Evolutionary conservation across 495 filamentous ascomycete species (phyloP), one percentile per base, ranked within the genome.

Genomic region (Xylaria curta): DNA sequence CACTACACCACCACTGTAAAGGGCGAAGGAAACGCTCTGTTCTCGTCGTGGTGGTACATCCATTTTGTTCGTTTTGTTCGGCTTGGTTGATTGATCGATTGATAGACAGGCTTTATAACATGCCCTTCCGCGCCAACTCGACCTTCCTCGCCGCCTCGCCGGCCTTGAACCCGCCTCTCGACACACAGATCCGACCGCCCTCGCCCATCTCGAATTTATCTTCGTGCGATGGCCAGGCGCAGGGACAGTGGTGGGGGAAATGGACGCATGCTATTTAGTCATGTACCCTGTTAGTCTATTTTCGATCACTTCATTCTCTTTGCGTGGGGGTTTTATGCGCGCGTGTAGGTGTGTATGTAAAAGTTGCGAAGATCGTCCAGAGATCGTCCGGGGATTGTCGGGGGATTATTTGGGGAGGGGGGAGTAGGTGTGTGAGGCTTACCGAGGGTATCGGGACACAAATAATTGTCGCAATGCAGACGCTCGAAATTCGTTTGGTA

Each of bases 181-280:
- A 93, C 4, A 92, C 86, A 80, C 94, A 98, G 73, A 95, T 83
- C 17, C 92, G 86, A 75, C 90, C 92, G 12, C 94, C 94, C 15
- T 95, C 92, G 19, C 89, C 92, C 44, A 96, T 82, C 81, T 98
- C 94, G 66, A 95, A 88, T 76, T 98, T 98, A 76, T 98, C 94
- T 78, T 97, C 92, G 58, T 92, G 86, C 19, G 84, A 82, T 8
- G 93, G 91, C 83, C 92, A 94, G 3, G 93, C 85, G 81, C 94
- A 98, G 8, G 94, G 94, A 79, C 94, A 98, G 82, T 98, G 94
- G 81, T 97, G 94, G 9, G 94, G 94, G 85, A 97, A 93, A 78
- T 93, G 90, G 2, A 98, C 94, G 84, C 94, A 98, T 7, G 93
- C 91, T 56, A 10, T 31, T 31, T 1, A 13, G 49, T 9, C n/a